phyloP scores from a whole-genome alignment of 805 yeast species.

The Cyberlindnera subsufficiens region DNA sequence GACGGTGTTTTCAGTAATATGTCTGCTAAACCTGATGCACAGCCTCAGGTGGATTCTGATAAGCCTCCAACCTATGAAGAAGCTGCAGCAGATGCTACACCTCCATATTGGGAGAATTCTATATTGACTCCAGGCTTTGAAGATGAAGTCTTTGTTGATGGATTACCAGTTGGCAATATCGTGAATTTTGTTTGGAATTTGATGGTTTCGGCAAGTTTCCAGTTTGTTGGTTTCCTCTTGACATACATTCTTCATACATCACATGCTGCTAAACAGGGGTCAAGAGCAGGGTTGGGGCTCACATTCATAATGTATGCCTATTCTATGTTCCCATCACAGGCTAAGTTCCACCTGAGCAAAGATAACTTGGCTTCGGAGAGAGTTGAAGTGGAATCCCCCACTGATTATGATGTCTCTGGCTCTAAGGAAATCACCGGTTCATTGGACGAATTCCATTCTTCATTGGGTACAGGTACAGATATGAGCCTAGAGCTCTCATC shows the following conservation, averaged over 20 bases:
- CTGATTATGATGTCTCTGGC: conserved; percentile 41
- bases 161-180: conserved; percentile 91
- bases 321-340: conserved; percentile 42
- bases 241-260: conserved; percentile 92
- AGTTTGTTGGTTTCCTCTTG: conserved; percentile 85
- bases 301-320: conserved; percentile 73
- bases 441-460: conserved; percentile 20
- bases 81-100: conserved; percentile 89
- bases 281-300: conserved; percentile 85
- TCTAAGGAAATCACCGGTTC: conserved; percentile 20
- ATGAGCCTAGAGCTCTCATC: conserved; percentile 6
- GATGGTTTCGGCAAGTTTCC: conserved; percentile 85
- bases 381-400: conserved; percentile 54
- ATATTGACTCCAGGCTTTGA: conserved; percentile 67
- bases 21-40: conserved; percentile 76
- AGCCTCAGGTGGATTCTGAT: conserved; percentile 34
- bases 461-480: conserved; percentile 16
- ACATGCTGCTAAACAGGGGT: conserved; percentile 95
- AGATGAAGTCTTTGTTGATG: conserved; percentile 92
- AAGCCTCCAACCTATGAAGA: conserved; percentile 87
- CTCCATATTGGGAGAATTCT: conserved; percentile 95
- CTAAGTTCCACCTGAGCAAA: conserved; percentile 21
- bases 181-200: conserved; percentile 87
- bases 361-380: conserved; percentile 24
- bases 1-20: conserved; percentile 95